These are phyloP conservation scores for Discostella pseudostelligera DNA, from an alignment of 108 stramenopile genomes.

Conservation along the genomic window DNA sequence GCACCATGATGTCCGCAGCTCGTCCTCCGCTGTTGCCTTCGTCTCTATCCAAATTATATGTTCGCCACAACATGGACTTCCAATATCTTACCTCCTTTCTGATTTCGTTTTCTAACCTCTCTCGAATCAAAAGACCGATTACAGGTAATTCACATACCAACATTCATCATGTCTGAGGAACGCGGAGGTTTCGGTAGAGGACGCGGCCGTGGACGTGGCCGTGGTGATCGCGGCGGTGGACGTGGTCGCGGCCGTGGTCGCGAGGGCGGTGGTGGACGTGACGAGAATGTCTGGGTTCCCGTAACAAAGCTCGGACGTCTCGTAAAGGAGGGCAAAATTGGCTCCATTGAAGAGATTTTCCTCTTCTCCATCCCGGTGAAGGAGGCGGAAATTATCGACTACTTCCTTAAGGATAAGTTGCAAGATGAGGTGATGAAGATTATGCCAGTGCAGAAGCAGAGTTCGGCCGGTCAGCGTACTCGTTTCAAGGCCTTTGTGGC, in stretches of 20 bases:
- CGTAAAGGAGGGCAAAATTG: conserved; percentile 99
- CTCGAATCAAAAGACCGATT: too few relatives aligned
- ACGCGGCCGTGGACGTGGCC: conserved; percentile 61
- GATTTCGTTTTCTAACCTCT: too few relatives aligned
- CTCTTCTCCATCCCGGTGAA: conserved; percentile 99
- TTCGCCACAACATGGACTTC: too few relatives aligned
- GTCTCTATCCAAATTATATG: too few relatives aligned
- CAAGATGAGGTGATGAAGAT: conserved; percentile 99
- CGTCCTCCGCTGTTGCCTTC: too few relatives aligned
- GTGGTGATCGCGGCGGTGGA: conserved; percentile 60
- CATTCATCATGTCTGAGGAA: conserved; percentile 48
- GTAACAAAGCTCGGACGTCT: conserved; percentile 99
- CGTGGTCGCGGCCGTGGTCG: conserved; percentile 91
- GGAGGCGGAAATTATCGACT: conserved; percentile 99
- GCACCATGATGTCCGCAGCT: too few relatives aligned
- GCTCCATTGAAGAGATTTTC: conserved; percentile 98
- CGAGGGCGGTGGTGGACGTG: conserved; percentile 83
- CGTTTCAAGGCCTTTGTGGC: conserved; percentile 99
- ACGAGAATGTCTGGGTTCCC: conserved; percentile 96
- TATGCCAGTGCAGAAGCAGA: conserved; percentile 99
- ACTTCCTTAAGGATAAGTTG: conserved; percentile 94
- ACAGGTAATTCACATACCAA: too few relatives aligned
- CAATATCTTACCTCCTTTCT: too few relatives aligned
- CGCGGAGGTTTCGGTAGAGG: conserved; percentile 76
- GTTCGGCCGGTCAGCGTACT: conserved; percentile 99